Evolutionary conservation across 352 stramenopile species (phyloP), one percentile per base, ranked within the genome.

Genomic region (Pythium brassicae): DNA sequence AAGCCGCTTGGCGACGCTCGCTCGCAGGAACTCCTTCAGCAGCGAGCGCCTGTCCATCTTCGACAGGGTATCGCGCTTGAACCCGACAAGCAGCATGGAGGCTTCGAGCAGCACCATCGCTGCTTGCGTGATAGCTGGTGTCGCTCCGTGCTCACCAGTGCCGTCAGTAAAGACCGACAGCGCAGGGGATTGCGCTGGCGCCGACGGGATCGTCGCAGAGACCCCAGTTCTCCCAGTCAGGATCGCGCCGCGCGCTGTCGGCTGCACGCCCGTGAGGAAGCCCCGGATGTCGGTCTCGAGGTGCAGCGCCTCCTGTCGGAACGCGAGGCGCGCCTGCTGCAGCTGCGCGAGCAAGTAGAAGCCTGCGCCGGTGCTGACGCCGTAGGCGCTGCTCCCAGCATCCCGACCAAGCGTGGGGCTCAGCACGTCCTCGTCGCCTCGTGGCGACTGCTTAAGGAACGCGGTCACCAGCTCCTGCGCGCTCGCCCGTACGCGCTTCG

Each of bases 351-450:
- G 22, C 5, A 87, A 46, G 12, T 79, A 65, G 53, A 84, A 86
- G 1, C 79, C 79, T 2, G 76, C 71, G 12, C 79, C 73, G 4
- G 68, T 65, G 51, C 60, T 53, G 7, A 59, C 50, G 26, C 53
- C 34, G 25, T 63, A 55, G 25, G 51, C 59, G 9, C 56, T 60
- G 27, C 72, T 62, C 1, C 58, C 60, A 8, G 55, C 39, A 9
- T 59, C 62, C 0, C 55, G 48, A n/a, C 73, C 73, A 47, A 86
- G 76, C 4, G 66, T 53, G 0, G 57, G 63, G 8, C 55, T 59
- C 45, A 83, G 70, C 53, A 74, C 74, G 35, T 85, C 73, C 55
- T 86, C 76, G 27, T 87, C 63, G n/a, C 79, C 76, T 17, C 55
- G 69, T 12, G 64, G 72, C 5, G 50, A 19, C 0, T 59, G 57